Evolutionary conservation across 495 filamentous ascomycete genomes (phyloP), one percentile per base, ranked within the genome.

Genomic region (Neurospora sp.): DNA sequence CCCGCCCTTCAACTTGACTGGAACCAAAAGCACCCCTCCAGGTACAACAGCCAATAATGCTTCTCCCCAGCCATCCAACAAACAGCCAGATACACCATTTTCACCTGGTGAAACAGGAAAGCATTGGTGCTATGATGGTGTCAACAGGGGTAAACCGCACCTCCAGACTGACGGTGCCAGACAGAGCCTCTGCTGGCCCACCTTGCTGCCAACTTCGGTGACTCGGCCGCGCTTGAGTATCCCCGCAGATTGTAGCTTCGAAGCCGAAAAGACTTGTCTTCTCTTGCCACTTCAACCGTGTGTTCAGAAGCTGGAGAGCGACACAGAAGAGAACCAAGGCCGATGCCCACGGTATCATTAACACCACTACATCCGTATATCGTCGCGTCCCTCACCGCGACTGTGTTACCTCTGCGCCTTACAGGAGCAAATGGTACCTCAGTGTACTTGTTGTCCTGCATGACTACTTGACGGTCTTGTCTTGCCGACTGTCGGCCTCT

Each of bases 61-160:
- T 48, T 71, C 73, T 69, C 76, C 80, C 82, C 83, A 85, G 82
- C 83, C 83, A 84, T 83, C 81, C 80, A 72, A 71, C 78, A 78
- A 80, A 81, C 70, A 70, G 53, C 31, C 59, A n/a, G 22, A 70
- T 70, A 40, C 39, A 27, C 6, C 38, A 68, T 71, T 69, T 73
- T 48, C 74, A 53, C 48, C 20, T 40, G 71, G 68, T 69, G 22
- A 74, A 72, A 68, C 53, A 65, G 27, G 53, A 65, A 65, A 35
- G 53, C 27, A 35, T 18, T 35, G 53, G 27, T 31, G 53, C 53
- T 27, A 65, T 68, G 38, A 59, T 59, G 74, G 72, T 73, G 72
- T 70, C 68, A 71, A 48, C 72, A 42, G 74, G 72, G 72, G 74
- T 72, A 42, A 71, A 65, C 74, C 68, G 38, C 65, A 48, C 45